phyloP scores from a whole-genome alignment of 805 yeast genomes.

The Blastobotrys chiropterorum region DNA sequence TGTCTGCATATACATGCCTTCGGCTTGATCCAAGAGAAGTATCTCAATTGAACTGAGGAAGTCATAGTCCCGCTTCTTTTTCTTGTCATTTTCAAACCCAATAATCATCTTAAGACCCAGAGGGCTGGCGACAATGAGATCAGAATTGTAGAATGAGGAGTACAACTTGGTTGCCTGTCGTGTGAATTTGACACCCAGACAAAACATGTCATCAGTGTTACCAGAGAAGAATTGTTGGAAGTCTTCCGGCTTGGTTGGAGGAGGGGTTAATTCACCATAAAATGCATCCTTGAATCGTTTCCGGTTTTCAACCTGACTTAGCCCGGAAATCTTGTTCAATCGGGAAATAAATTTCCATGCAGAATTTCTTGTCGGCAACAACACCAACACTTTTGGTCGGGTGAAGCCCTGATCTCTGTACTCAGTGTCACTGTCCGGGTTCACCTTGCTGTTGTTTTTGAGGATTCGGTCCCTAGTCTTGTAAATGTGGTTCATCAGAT shows the following conservation, averaged over 20 bases:
- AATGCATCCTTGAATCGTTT: constrained; percentile 71
- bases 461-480: constrained; percentile 83
- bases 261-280: constrained; percentile 43
- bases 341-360: constrained; percentile 64
- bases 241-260: constrained; percentile 69
- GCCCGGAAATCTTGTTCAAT: constrained; percentile 55
- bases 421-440: constrained; percentile 45
- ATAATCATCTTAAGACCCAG: constrained; percentile 77
- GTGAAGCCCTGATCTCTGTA: constrained; percentile 92
- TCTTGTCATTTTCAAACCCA: constrained; percentile 47
- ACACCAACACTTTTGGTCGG: constrained; percentile 77
- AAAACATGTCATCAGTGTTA: constrained; percentile 85
- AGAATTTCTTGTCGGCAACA: constrained; percentile 77
- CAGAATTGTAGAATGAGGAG: constrained; percentile 77
- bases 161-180: constrained; percentile 80
- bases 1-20: constrained; percentile 84
- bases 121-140: constrained; percentile 85
- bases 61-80: constrained; percentile 60
- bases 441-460: constrained; percentile 61
- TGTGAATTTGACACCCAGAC: constrained; percentile 85
- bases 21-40: constrained; percentile 72
- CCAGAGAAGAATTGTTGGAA: constrained; percentile 78
- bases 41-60: constrained; percentile 87
- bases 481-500: constrained; percentile 72
- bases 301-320: constrained; percentile 74